These are phyloP conservation scores for Rhizopogon salebrosus DNA, from an alignment of 768 basidiomycete genomes.

Conservation along the genomic window DNA sequence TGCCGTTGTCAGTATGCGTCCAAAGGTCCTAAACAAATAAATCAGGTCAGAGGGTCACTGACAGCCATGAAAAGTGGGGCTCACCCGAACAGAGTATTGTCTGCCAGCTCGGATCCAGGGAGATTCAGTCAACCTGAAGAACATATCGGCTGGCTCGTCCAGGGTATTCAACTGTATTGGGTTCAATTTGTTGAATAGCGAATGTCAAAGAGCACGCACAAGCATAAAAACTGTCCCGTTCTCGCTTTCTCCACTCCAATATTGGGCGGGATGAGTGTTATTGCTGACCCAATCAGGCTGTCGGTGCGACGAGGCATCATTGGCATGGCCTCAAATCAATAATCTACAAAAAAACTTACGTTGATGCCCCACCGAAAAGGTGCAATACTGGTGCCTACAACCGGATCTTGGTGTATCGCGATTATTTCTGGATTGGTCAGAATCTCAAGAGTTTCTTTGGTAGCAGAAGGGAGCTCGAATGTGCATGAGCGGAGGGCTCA, in stretches of 20 bases:
- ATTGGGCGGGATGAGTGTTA: constrained; percentile 56
- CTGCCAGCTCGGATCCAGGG: constrained; percentile 67
- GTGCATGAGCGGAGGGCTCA: background rate
- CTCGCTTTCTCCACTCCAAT: constrained; percentile 63
- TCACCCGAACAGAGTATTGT: constrained; percentile 59
- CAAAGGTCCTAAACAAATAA: constrained; percentile 52
- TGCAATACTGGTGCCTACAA: constrained; percentile 53
- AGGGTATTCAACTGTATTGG: constrained; percentile 50
- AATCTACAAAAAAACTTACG: constrained; percentile 31
- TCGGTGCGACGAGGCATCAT: background rate
- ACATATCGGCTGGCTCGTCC: constrained; percentile 50
- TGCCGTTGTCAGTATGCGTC: constrained; percentile 69
- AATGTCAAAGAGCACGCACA: constrained; percentile 28
- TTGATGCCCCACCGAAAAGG: constrained; percentile 70
- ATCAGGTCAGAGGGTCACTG: background rate
- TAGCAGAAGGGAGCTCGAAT: constrained; percentile 44
- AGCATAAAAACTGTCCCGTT: constrained; percentile 68
- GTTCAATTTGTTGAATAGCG: background rate
- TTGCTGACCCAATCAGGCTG: constrained; percentile 35
- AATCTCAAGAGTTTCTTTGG: constrained; percentile 46
- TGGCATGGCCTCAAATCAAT: background rate
- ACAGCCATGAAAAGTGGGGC: constrained; percentile 11
- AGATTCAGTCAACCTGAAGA: constrained; percentile 61
- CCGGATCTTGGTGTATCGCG: constrained; percentile 65
- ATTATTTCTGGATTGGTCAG: constrained; percentile 60